Base-by-base conservation (phyloP, 1,284 basidiomycete genomes). In the Tylopilus sp. region DNA sequence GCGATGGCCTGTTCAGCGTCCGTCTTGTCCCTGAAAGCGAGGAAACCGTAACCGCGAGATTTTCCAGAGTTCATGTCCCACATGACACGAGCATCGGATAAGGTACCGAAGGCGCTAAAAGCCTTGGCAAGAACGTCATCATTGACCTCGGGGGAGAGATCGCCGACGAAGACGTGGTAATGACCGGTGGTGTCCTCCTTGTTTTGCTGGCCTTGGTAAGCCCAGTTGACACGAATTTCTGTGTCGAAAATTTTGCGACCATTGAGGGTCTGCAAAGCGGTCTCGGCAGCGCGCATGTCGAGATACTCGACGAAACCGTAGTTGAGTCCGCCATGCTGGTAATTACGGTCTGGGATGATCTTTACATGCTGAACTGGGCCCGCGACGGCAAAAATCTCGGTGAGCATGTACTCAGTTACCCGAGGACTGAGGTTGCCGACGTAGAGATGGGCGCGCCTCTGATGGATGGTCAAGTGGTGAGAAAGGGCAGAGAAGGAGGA, bases 41-140 rank as follows among this genome's bases (percentile, higher is more conserved):
- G 82, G 78, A 95, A 94, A 52, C 91, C 91, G 67, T 94, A 96
- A 37, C 93, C 91, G 61, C 91, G 85, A 66, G 91, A 95, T 76
- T 97, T 97, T 59, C 95, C 94, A 51, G 93, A 96, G 75, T 94
- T 95, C 91, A 96, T 94, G 70, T 99, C 95, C 93, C 95, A 98
- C 94, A 99, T 99, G 59, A 99, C 94, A 42, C 95, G 83, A 43
- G 94, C 95, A 70, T 99, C 95, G 52, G 90, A 94, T 70, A 99
- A 78, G 50, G 88, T 91, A 33, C 93, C 91, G 68, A 98, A 98
- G 35, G 91, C 90, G 59, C 82, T 84, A 75, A 99, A 99, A 15
- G 95, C 94, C 73, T 97, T 94, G 46, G 77, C 88, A 50, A 99
- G 83, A 47, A 95, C 88, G n/a, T 94, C 91, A 67, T 99, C 95